Conservation (phyloP, 768 basidiomycete species). For the Lentinula lateritia region DNA sequence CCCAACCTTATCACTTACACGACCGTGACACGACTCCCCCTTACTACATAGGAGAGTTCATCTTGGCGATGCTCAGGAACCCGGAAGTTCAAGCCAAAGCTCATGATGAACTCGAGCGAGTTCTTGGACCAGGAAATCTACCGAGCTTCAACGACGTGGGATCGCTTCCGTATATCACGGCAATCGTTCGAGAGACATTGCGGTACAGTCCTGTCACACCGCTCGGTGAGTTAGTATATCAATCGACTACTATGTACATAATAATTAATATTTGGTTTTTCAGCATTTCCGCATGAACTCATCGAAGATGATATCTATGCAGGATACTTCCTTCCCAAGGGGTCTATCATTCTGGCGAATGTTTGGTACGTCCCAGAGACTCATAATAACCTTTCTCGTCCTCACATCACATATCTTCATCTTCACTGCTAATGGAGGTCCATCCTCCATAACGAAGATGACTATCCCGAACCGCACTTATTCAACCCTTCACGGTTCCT, state of each 20-base stretch:
- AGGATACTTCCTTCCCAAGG: background rate
- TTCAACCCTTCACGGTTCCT: constrained; percentile 7
- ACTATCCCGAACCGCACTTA: constrained; percentile 4
- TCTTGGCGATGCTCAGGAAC: background rate
- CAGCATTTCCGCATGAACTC: background rate
- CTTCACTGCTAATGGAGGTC: background rate
- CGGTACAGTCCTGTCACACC: constrained; percentile 21
- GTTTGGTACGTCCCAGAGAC: background rate
- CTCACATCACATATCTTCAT: background rate
- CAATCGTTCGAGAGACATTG: constrained; percentile 23
- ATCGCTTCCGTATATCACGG: constrained; percentile 24
- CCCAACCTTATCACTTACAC: background rate
- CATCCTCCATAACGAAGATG: constrained; percentile 4
- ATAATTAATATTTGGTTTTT: too few relatives aligned
- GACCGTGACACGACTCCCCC: too few relatives aligned
- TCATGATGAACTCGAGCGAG: background rate
- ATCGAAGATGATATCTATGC: constrained; percentile 1
- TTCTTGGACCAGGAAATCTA: constrained; percentile 15
- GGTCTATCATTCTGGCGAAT: background rate
- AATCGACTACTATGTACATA: too few relatives aligned
- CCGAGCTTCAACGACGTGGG: constrained; percentile 2
- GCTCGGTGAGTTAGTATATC: constrained; percentile 13
- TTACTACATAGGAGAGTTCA: background rate
- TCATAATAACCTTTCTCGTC: too few relatives aligned
- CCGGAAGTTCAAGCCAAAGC: background rate